A percentile compares a stretch with the other conserved stretches of the same genome.
Evolutionary conservation across 2,329 filamentous ascomycete species (phyloP).

Genomic region (Penicillium olsonii): DNA sequence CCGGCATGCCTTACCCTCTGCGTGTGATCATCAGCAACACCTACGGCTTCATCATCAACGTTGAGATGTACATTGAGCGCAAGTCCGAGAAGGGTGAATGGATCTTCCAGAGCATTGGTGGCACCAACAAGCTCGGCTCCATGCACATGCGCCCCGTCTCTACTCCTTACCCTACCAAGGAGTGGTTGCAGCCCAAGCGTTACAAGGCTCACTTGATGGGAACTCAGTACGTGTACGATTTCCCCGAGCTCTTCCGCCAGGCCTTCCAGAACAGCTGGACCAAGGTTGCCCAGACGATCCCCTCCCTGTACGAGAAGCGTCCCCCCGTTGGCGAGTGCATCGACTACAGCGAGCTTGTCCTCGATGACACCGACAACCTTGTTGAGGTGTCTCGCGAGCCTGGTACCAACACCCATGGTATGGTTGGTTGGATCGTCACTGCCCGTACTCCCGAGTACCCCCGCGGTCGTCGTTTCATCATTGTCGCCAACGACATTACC

Average conservation of each 20-base stretch:
- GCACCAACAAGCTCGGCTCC: conserved; percentile 89
- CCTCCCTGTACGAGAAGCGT: conserved; percentile 74
- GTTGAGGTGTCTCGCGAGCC: conserved; percentile 93
- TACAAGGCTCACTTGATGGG: conserved; percentile 99
- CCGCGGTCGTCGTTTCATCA: conserved; percentile 84
- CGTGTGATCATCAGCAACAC: conserved; percentile 98
- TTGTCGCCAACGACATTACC: conserved; percentile 98
- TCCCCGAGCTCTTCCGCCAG: conserved; percentile 98
- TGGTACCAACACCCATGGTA: conserved; percentile 92
- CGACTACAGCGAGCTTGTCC: conserved; percentile 88
- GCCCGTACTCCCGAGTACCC: conserved; percentile 96
- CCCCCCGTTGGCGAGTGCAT: conserved; percentile 88
- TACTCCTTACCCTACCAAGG: conserved; percentile 95
- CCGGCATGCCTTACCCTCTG: conserved; percentile 83
- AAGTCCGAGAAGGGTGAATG: conserved; percentile 98
- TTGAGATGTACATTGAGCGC: conserved; percentile 96
- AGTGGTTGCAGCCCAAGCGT: conserved; percentile 96
- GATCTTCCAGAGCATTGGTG: conserved; percentile 97
- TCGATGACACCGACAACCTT: conserved; percentile 90
- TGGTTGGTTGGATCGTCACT: conserved; percentile 97
- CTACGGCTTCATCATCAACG: conserved; percentile 94
- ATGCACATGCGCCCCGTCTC: conserved; percentile 92
- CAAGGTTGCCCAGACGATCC: conserved; percentile 70
- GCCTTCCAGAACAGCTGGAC: conserved; percentile 95
- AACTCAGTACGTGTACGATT: conserved; percentile 99